phyloP scores from a whole-genome alignment of 345 rosid species.

The Eucalyptus coolabah region DNA sequence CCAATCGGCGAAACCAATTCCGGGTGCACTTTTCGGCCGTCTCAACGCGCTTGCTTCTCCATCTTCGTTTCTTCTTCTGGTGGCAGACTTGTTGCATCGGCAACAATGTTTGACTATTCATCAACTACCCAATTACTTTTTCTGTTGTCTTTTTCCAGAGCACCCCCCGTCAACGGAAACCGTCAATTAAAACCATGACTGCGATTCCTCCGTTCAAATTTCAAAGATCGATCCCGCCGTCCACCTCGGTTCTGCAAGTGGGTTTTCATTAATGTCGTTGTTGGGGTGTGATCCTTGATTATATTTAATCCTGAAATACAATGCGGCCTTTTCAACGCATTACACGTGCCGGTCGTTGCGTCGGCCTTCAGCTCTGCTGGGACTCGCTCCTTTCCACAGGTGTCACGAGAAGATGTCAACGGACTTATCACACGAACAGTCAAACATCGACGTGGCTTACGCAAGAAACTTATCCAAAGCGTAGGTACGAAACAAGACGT shows the following conservation, averaged over 20 bases:
- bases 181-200: fast-evolving
- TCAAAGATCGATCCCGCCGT: not conserved
- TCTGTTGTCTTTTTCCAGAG: no score
- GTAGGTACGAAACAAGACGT: not conserved
- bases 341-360: not conserved
- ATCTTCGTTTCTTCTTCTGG: not conserved
- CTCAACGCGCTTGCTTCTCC: not conserved
- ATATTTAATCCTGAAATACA: not conserved
- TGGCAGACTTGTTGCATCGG: no score
- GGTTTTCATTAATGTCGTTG: not conserved
- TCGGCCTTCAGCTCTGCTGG: not conserved
- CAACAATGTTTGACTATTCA: no score
- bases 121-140: no score
- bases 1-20: not conserved
- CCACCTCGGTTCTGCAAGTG: not conserved
- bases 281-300: not conserved
- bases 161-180: not conserved
- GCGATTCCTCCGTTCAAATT: not conserved
- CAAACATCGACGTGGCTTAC: no score
- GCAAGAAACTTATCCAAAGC: not conserved
- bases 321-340: not conserved
- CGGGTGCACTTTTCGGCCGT: no score
- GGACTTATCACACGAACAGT: not conserved
- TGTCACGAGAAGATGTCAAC: not conserved
- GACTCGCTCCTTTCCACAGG: not conserved